Percentiles rank a stretch among this genome's conserved stretches.
Conservation (phyloP, 768 basidiomycete species). For the Phaeolepiota aurea region DNA sequence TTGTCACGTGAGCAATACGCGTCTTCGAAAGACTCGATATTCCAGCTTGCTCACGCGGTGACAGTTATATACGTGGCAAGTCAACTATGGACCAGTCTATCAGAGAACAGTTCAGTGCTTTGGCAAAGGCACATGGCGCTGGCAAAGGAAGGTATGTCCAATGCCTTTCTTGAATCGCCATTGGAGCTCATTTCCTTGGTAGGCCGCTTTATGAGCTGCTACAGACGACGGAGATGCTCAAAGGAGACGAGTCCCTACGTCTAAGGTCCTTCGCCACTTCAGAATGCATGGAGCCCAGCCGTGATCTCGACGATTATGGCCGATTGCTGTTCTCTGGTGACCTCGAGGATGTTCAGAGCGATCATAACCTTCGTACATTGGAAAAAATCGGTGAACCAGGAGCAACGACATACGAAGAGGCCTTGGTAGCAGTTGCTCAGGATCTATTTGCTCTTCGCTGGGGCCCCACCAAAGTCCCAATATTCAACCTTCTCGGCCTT, state of each 20-base stretch:
- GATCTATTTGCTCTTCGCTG: constrained; percentile 24
- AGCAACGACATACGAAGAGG: constrained; percentile 4
- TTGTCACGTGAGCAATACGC: no score
- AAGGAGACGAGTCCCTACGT: constrained; percentile 27
- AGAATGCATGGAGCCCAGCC: constrained; percentile 22
- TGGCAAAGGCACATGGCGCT: constrained; percentile 9
- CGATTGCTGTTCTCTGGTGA: constrained; percentile 16
- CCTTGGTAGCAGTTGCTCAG: constrained; percentile 13
- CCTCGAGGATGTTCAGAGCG: constrained; percentile 14
- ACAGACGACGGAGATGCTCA: constrained; percentile 20
- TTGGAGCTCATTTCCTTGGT: background rate
- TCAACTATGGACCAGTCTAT: constrained; percentile 6
- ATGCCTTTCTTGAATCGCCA: background rate
- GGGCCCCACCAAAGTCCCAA: constrained; percentile 29
- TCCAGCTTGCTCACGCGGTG: no score
- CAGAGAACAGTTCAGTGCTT: constrained; percentile 3
- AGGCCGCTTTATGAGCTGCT: constrained; percentile 22
- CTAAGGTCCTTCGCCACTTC: constrained; percentile 23
- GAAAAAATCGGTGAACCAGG: constrained; percentile 2
- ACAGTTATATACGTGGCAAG: no score
- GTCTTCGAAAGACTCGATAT: no score
- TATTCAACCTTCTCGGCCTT: constrained; percentile 29
- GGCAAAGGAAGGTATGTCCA: constrained; percentile 15
- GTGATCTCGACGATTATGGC: constrained; percentile 27
- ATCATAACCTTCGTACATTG: constrained; percentile 15